Percentiles rank a stretch among this genome's conserved stretches.
phyloP scores from a whole-genome alignment of 768 basidiomycete species.

The Termitomyces sp. region DNA sequence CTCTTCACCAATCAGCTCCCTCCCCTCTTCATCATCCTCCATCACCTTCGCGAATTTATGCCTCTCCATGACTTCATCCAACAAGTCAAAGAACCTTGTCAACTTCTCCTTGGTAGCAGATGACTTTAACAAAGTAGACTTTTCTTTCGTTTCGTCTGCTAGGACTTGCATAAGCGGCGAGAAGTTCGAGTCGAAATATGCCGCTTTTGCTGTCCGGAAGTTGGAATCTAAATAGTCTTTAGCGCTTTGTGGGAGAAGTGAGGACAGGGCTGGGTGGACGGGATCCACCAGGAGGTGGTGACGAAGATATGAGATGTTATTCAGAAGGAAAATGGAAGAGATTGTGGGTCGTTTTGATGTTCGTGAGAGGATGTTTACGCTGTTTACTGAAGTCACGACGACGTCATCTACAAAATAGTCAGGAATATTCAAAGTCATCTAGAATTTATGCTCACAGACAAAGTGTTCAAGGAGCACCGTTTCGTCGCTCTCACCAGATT shows the following conservation, averaged over 20 bases:
- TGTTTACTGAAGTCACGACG: constrained; percentile 57
- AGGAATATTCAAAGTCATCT: background rate
- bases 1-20: constrained; percentile 62
- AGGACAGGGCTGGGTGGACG: constrained; percentile 35
- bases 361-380: constrained; percentile 59
- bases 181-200: constrained; percentile 81
- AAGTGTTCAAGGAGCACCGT: constrained; percentile 68
- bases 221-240: constrained; percentile 60
- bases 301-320: constrained; percentile 72
- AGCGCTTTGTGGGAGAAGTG: constrained; percentile 56
- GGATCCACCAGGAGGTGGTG: constrained; percentile 53
- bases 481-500: constrained; percentile 51
- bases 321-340: constrained; percentile 73
- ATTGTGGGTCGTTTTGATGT: constrained; percentile 57
- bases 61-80: constrained; percentile 76
- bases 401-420: constrained; percentile 53
- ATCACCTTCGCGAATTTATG: constrained; percentile 66
- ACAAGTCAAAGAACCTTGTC: constrained; percentile 72
- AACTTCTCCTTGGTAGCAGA: constrained; percentile 75
- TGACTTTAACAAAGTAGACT: constrained; percentile 29
- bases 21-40: constrained; percentile 62
- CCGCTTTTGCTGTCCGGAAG: constrained; percentile 78
- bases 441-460: constrained; percentile 47
- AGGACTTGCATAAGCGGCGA: constrained; percentile 68
- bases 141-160: constrained; percentile 59